Evolutionary conservation across 2,329 filamentous ascomycete species (phyloP), one percentile per base, ranked within the genome.

Genomic region (Ceratocystis destructans): DNA sequence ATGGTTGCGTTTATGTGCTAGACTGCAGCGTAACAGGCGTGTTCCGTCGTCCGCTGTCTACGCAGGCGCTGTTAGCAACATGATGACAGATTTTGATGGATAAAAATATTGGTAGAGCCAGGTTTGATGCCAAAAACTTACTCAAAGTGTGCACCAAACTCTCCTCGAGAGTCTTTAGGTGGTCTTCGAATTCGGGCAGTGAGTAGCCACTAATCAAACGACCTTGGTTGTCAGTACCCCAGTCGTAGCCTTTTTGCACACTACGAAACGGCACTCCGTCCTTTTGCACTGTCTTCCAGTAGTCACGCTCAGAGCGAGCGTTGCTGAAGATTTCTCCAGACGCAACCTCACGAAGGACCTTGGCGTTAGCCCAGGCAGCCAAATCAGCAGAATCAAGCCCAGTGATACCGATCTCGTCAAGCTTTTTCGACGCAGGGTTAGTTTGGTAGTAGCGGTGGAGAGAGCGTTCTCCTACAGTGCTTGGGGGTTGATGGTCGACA

Each of bases 221-320:
- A 17, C 82, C 82, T 71, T 74, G 73, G 64, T 76, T 76, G 71
- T 84, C 82, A 64, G 71, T 73, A 67, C 81, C 82, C 81, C 82
- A 84, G 37, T 65, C 64, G 61, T 65, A 66, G 41, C 61, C 61
- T 17, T 70, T 70, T 25, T 73, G 72, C 20, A 80, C 74, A 31
- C 75, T 74, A 46, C 82, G 79, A 62, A 80, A 73, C 4, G 82
- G 79, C 15, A 83, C 75, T 66, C 74, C 77, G 61, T 80, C 77
- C 69, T 84, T 82, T 72, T 77, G 78, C 69, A 83, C 76, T 61
- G 77, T 75, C 73, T 82, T 82, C 82, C 82, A 85, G 71, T 82
- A 79, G 70, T 84, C 82, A 71, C 79, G 79, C 71, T 83, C 79
- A 31, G 79, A 73, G 73, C 83, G 83, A 72, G 77, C 73, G 68